Evolutionary conservation across 495 filamentous ascomycete genomes (phyloP).

Genomic region (Aspergillus cavernicola): DNA sequence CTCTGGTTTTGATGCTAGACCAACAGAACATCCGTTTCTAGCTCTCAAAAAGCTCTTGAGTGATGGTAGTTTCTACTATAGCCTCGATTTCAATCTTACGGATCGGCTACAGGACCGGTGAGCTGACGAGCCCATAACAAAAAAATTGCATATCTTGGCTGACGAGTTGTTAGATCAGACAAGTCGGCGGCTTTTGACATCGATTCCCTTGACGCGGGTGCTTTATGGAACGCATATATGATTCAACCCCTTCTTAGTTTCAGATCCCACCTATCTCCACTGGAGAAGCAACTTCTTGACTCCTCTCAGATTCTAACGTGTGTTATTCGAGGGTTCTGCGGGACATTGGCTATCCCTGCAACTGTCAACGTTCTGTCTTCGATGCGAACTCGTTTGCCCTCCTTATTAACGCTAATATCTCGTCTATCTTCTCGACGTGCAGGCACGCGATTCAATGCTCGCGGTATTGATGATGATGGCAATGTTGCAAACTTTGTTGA

Average conservation of each 20-base stretch:
- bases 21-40: slow-evolving; percentile 83
- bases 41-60: slow-evolving; percentile 87
- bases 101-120: slow-evolving; percentile 90
- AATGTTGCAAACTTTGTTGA: slow-evolving; percentile 93
- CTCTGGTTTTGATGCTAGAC: slow-evolving; percentile 50
- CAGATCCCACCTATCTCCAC: slow-evolving; percentile 67
- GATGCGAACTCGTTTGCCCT: slow-evolving; percentile 64
- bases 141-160: slow-evolving; percentile 37
- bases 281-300: slow-evolving; percentile 74
- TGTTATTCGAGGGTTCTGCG: slow-evolving; percentile 88
- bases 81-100: slow-evolving; percentile 92
- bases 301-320: slow-evolving; percentile 84
- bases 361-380: slow-evolving; percentile 48
- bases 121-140: slow-evolving; percentile 18
- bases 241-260: slow-evolving; percentile 88
- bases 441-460: slow-evolving; percentile 91
- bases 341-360: slow-evolving; percentile 76
- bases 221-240: slow-evolving; percentile 98
- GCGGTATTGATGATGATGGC: slow-evolving; percentile 96
- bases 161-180: slow-evolving; percentile 42
- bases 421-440: slow-evolving; percentile 87
- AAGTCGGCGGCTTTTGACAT: slow-evolving; percentile 65
- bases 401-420: slow-evolving; percentile 82
- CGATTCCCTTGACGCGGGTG: slow-evolving; percentile 79
- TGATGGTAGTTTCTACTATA: slow-evolving; percentile 98